These are phyloP conservation scores for Hysterangium stoloniferum DNA, from an alignment of 768 basidiomycete genomes.

Conservation along the genomic window DNA sequence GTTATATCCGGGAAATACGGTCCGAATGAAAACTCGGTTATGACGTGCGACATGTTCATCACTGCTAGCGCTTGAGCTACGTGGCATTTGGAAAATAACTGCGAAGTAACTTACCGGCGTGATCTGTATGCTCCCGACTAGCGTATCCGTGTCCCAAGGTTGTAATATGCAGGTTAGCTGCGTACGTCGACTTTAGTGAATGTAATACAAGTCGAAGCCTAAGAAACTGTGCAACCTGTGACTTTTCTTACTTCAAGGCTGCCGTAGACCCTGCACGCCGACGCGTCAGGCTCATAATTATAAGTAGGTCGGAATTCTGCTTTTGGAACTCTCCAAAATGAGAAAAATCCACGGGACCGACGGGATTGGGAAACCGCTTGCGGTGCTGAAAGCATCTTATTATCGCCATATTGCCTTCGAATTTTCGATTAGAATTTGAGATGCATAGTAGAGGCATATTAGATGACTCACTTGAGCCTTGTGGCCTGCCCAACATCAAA, in stretches of 20 bases:
- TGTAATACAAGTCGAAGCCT: neutral
- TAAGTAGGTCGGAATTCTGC: constrained; percentile 63
- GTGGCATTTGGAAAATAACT: neutral
- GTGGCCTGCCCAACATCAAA: constrained; percentile 83
- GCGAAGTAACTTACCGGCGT: constrained; percentile 51
- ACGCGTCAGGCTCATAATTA: constrained; percentile 56
- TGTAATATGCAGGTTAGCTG: constrained; percentile 90
- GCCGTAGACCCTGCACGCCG: constrained; percentile 83
- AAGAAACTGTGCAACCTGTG: constrained; percentile 47
- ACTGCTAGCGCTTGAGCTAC: constrained; percentile 33
- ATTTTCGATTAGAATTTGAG: neutral
- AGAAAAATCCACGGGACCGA: constrained; percentile 66
- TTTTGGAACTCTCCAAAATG: constrained; percentile 36
- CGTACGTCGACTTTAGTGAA: no score
- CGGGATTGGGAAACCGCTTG: constrained; percentile 69
- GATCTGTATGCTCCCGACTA: constrained; percentile 80
- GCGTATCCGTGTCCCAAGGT: constrained; percentile 93
- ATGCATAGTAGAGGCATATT: neutral
- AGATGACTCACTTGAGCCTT: constrained; percentile 43
- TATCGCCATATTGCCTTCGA: constrained; percentile 54
- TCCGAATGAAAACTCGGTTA: constrained; percentile 95
- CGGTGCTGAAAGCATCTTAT: constrained; percentile 54
- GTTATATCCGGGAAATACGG: constrained; percentile 92
- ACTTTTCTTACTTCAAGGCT: constrained; percentile 81
- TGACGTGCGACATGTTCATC: constrained; percentile 96